phyloP scores from a whole-genome alignment of 2,329 filamentous ascomycete genomes.

The Colletotrichum sp. region DNA sequence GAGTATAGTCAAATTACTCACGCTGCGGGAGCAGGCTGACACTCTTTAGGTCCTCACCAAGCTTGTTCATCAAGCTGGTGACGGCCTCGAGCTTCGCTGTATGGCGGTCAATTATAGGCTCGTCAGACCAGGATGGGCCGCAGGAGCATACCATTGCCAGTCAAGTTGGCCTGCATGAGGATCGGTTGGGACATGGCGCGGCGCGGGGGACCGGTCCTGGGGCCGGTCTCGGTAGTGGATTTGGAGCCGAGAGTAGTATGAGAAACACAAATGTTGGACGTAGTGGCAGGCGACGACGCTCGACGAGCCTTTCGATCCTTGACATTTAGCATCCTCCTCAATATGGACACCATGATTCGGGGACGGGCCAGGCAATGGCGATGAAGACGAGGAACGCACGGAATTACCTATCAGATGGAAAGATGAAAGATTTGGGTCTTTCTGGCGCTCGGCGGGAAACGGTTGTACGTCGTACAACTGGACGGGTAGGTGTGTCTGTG shows the following conservation, averaged over 20 bases:
- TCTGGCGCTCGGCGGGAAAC: background rate
- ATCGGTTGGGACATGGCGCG: constrained; percentile 9
- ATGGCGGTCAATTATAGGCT: constrained; percentile 11
- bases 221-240: background rate
- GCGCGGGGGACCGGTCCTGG: background rate
- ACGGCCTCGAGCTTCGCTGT: constrained; percentile 74
- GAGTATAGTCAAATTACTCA: constrained; percentile 43
- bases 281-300: background rate
- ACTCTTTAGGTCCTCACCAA: constrained; percentile 67
- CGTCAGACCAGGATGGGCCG: no score
- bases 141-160: constrained; percentile 1
- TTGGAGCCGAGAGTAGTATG: background rate
- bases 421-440: background rate
- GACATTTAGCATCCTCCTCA: constrained; percentile 8
- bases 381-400: background rate
- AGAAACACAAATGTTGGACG: background rate
- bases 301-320: background rate
- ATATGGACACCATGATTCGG: background rate
- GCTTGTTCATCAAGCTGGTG: constrained; percentile 63
- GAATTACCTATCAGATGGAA: background rate
- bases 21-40: constrained; percentile 51
- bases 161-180: constrained; percentile 5
- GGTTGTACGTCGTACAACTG: background rate
- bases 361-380: background rate
- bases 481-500: background rate